Conservation (phyloP, 2,329 filamentous ascomycete species). For the Epicoccum sorghinum region DNA sequence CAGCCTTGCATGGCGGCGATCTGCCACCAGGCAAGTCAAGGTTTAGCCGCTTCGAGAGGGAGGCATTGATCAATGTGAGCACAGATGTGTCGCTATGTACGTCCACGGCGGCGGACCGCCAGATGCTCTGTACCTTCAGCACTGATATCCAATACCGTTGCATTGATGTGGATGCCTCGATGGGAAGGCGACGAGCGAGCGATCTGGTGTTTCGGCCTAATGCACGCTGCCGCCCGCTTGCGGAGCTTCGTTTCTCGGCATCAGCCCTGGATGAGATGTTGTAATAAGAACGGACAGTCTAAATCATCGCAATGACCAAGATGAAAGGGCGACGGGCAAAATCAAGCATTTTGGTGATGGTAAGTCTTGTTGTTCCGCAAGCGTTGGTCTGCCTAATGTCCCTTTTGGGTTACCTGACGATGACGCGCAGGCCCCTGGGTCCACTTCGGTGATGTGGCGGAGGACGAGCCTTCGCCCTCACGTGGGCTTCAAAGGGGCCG, state of each 20-base stretch:
- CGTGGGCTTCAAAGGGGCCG: conserved; percentile 33
- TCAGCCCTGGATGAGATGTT: conserved; percentile 3
- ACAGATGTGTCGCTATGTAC: no score
- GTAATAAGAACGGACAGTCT: neutral
- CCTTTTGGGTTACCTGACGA: conserved; percentile 37
- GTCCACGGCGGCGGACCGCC: no score
- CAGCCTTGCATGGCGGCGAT: conserved; percentile 6
- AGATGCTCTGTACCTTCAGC: no score
- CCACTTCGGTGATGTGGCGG: conserved; percentile 32
- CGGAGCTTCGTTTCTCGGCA: conserved; percentile 9
- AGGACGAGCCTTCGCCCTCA: conserved; percentile 30
- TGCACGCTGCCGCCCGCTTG: conserved; percentile 20
- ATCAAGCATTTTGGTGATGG: neutral
- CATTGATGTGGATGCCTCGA: neutral
- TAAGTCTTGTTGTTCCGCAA: neutral
- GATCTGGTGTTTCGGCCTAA: conserved; percentile 24
- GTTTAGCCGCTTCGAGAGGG: neutral
- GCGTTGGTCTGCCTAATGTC: neutral
- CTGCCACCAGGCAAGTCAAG: neutral
- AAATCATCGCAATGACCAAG: neutral
- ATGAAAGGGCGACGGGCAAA: neutral
- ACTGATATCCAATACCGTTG: neutral
- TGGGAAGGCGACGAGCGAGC: conserved; percentile 14
- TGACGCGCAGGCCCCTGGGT: conserved; percentile 44
- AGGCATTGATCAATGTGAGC: neutral